Base-by-base conservation (phyloP, 192 early-diverging fungal genomes). In the Geosiphon pyriformis region DNA sequence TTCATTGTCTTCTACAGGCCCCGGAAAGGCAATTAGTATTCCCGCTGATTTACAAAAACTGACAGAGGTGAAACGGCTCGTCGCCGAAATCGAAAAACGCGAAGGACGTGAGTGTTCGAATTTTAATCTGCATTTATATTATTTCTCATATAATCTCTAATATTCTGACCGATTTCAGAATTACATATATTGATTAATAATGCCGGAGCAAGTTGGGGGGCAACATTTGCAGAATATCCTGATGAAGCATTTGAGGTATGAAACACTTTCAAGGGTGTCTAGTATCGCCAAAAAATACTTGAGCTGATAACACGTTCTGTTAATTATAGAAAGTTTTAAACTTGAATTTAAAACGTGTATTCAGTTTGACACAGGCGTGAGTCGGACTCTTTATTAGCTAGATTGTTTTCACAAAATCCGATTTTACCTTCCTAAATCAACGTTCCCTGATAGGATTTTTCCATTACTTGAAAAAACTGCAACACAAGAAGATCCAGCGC, bases 111-210 rank as follows among this genome's bases (percentile, higher is more conserved):
- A 64, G 61, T 64, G 35, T 50, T 52, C 3, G 3, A n/a, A 52
- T 20, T 42, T 42, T 10, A 42, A 42, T 10, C 6, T 10, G 15
- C 6, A 42, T 42, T 42, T 42, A 42, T 42, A 6, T 42, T 15
- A 42, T 42, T 42, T 42, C 37, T 15, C 37, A 15, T 42, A 42
- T 42, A 15, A 42, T 42, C 15, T 10, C 15, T n/a, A 34, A 23
- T 37, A 35, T 59, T 42, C 15, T 18, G 33, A 48, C 17, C 3
- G 26, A 11, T 15, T 22, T 10, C n/a, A 64, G 61, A 95, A 67
- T 56, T 94, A 59, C 78, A 95, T 74, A 78, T 96, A 3, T 79
- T 98, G 29, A 76, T 98, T 51, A 98, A 98, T 80, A 98, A 98
- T 73, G 80, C 86, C 2, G 89, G 89, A 4, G 88, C 85, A 23